These are phyloP conservation scores for Cystoisospora suis DNA, from an alignment of 169 alveolate genomes.

Conservation along the genomic window DNA sequence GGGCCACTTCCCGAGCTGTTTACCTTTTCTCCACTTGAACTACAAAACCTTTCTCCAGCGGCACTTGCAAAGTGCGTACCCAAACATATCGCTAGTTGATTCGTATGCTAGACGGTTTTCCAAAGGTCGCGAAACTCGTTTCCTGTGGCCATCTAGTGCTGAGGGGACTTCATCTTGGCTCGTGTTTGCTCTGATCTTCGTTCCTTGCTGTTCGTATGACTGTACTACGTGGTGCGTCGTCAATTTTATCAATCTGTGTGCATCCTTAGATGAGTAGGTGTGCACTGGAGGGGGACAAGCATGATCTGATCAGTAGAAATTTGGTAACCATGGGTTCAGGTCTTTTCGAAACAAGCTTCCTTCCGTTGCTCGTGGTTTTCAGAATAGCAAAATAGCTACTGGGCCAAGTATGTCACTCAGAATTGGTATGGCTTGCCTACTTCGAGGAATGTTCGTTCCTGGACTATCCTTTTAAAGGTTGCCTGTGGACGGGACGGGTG, in stretches of 20 bases:
- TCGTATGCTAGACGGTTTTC: too few relatives aligned
- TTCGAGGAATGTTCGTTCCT: background rate
- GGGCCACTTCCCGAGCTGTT: slow-evolving; percentile 72
- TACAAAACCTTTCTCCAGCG: slow-evolving; percentile 65
- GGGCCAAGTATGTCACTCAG: background rate
- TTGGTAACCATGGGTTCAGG: slow-evolving; percentile 31
- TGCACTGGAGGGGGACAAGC: slow-evolving; percentile 11
- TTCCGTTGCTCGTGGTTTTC: background rate
- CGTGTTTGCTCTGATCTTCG: too few relatives aligned
- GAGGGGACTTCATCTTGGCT: too few relatives aligned
- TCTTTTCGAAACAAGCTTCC: background rate
- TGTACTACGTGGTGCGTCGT: too few relatives aligned
- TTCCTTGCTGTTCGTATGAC: too few relatives aligned
- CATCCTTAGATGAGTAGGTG: slow-evolving; percentile 30
- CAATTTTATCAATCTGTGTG: slow-evolving; percentile 22
- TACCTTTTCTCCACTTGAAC: slow-evolving; percentile 67
- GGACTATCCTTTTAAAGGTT: slow-evolving; percentile 26
- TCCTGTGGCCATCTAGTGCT: too few relatives aligned
- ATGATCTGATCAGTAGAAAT: background rate
- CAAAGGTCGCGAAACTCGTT: too few relatives aligned
- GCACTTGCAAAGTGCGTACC: slow-evolving; percentile 61
- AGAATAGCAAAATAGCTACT: slow-evolving; percentile 14
- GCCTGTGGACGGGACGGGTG: too few relatives aligned
- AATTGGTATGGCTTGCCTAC: slow-evolving; percentile 6
- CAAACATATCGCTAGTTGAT: slow-evolving; percentile 13